These are phyloP conservation scores for Diophrys sp. DNA, from an alignment of 73 alveolate species.

Conservation along the genomic window DNA sequence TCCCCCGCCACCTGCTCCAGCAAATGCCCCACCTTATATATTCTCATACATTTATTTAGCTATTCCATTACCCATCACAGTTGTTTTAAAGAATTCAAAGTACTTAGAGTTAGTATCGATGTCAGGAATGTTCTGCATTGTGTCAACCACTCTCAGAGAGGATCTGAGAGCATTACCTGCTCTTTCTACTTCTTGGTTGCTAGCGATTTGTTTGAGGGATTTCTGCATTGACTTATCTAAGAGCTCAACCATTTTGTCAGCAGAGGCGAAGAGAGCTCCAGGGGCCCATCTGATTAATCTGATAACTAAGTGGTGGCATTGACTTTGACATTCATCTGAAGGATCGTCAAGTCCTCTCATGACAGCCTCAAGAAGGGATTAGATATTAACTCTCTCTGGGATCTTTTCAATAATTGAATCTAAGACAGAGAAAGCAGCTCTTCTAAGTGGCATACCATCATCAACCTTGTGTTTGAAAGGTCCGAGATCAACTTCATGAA, in stretches of 20 bases:
- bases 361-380: constrained; percentile 41
- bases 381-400: constrained; percentile 61
- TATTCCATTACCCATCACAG: background rate
- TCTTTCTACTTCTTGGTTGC: constrained; percentile 51
- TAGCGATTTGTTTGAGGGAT: constrained; percentile 40
- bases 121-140: constrained; percentile 39
- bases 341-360: constrained; percentile 69
- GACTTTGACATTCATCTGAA: constrained; percentile 64
- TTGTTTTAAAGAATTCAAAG: constrained; percentile 24
- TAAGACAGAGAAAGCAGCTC: constrained; percentile 65
- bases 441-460: constrained; percentile 82
- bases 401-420: constrained; percentile 63
- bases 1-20: background rate
- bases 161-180: constrained; percentile 59
- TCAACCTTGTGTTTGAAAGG: constrained; percentile 88
- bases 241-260: constrained; percentile 45
- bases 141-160: constrained; percentile 59
- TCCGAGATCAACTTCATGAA: constrained; percentile 83
- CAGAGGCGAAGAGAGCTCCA: constrained; percentile 46
- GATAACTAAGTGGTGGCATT: constrained; percentile 48
- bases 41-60: background rate
- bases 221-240: constrained; percentile 44
- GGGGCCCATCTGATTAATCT: constrained; percentile 68
- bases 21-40: background rate
- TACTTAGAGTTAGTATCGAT: constrained; percentile 36